Evolutionary conservation across 768 basidiomycete species (phyloP), one percentile per base, ranked within the genome.

Genomic region (Leccinellum luteum): DNA sequence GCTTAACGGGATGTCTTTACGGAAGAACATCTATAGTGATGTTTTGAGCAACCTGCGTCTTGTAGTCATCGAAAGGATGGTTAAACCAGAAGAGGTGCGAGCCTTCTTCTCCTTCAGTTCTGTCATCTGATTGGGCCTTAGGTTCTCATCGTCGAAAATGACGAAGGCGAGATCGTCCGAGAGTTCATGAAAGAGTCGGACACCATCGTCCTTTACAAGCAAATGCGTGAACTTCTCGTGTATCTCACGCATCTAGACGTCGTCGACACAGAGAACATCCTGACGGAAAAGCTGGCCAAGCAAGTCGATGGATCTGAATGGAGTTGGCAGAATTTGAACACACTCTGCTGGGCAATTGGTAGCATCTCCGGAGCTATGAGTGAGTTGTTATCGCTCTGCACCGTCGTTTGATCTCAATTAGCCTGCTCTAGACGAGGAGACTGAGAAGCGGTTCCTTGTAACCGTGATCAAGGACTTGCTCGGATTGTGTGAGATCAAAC

Each of bases 351-450:
- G 97, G 97, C 97, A 54, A 99, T 98, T 66, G 97, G 97, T 57
- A 98, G 95, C 2, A 98, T 99, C 60, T 98, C 96, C 21, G 94
- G 95, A 44, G 95, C 96, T 3, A 99, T 98, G 97, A 98, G 95
- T 95, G 68, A 72, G 92, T 82, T 14, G 21, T 28, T 52, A 45
- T 58, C 10, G 15, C 13, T 48, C 15, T 25, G 41, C 54, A 3
- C 56, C 21, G 23, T 38, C 25, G 3, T 43, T 52, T 44, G 41
- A 38, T 28, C 19, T 38, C 23, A 30, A 59, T 50, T 2, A 52
- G 48, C 57, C 25, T 6, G 27, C 25, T 53, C 19, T 61, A 98
- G 95, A 97, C 66, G 97, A 99, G 77, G 96, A 99, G 71, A 94
- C 94, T 3, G 97, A 99, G 78, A 98, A 98, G 72, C 91, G 97